phyloP scores from a whole-genome alignment of 2,329 filamentous ascomycete genomes.

The Geoglossum cookeanum region DNA sequence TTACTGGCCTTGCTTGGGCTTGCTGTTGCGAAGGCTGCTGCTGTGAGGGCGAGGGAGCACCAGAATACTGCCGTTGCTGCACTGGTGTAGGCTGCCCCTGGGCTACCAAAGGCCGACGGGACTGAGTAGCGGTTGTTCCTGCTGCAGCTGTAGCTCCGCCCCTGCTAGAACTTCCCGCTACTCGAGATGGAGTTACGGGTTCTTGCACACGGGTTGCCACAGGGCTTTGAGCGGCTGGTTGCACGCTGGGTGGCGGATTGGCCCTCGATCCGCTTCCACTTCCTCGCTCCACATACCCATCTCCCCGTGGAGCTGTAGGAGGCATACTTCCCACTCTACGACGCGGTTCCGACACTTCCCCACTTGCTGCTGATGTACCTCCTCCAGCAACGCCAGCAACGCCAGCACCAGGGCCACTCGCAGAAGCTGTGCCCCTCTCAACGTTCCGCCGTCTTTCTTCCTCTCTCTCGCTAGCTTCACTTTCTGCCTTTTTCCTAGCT shows the following conservation, averaged over 20 bases:
- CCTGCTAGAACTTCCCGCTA: too few species aligned
- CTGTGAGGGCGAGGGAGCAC: not conserved
- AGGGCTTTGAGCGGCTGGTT: not conserved
- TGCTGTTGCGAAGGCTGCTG: not conserved
- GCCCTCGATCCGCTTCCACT: not conserved
- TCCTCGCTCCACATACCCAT: conserved; percentile 1
- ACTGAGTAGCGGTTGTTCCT: too few species aligned
- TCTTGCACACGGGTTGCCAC: not conserved
- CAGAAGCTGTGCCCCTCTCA: conserved; percentile 40
- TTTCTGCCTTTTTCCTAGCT: conserved; percentile 46
- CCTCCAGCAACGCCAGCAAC: conserved; percentile 17
- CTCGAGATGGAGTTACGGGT: not conserved
- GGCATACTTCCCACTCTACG: not conserved
- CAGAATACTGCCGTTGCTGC: not conserved
- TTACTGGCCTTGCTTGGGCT: not conserved
- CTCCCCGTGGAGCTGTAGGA: not conserved
- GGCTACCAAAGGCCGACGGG: conserved; percentile 11
- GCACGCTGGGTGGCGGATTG: not conserved
- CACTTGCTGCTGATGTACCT: not conserved
- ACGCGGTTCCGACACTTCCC: not conserved
- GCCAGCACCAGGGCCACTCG: conserved; percentile 31
- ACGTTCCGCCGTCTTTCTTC: conserved; percentile 27
- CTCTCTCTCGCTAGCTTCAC: conserved; percentile 38
- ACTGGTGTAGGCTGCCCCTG: conserved; percentile 17
- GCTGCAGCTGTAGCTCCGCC: too few species aligned